Evolutionary conservation across 2,329 filamentous ascomycete species (phyloP).

Genomic region (Nemania sp.): DNA sequence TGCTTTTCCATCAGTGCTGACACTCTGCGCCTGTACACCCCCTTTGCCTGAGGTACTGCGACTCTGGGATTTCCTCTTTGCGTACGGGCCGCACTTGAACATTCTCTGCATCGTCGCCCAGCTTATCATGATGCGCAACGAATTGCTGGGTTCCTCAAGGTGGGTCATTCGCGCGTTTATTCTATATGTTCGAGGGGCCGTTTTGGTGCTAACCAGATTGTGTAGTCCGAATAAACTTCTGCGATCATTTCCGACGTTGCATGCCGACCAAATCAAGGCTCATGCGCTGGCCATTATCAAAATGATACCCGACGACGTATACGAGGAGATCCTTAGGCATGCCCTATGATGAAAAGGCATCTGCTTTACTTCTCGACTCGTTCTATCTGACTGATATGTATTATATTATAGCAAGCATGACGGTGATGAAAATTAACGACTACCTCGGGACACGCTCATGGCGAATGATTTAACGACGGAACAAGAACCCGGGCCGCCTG

Average conservation of each 20-base stretch:
- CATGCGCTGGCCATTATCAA: constrained; percentile 84
- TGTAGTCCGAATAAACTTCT: constrained; percentile 88
- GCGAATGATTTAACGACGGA: constrained; percentile 20
- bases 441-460: not conserved
- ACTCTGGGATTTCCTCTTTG: constrained; percentile 96
- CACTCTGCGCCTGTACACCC: constrained; percentile 92
- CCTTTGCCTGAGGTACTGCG: constrained; percentile 90
- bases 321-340: constrained; percentile 86
- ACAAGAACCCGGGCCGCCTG: too few species aligned
- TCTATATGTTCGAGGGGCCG: not conserved
- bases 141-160: constrained; percentile 83
- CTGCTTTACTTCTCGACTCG: not conserved
- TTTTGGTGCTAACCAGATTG: constrained; percentile 11
- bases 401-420: constrained; percentile 9
- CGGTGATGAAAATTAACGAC: constrained; percentile 6
- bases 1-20: constrained; percentile 92
- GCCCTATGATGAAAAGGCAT: constrained; percentile 61
- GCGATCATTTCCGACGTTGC: constrained; percentile 82
- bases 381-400: constrained; percentile 14
- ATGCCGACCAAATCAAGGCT: constrained; percentile 82
- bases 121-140: constrained; percentile 82
- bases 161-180: constrained; percentile 47
- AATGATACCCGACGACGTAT: constrained; percentile 89
- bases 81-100: constrained; percentile 92
- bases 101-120: constrained; percentile 97